Evolutionary conservation across 2,329 filamentous ascomycete genomes (phyloP), one percentile per base, ranked within the genome.

Genomic region (Lithohypha guttulata): DNA sequence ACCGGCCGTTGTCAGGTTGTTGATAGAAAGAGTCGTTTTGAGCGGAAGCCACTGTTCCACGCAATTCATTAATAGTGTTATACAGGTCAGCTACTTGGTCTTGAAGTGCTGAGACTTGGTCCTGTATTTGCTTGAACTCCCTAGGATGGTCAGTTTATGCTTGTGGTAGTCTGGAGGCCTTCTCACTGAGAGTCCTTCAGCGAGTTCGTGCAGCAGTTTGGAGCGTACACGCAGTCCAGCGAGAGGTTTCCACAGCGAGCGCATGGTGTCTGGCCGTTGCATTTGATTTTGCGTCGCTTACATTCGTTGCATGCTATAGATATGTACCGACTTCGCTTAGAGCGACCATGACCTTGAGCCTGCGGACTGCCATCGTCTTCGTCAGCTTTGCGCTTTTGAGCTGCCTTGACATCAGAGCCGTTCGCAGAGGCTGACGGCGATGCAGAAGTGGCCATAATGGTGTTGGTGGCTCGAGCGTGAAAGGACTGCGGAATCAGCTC

Each of bases 151-250:
- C 26, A 43, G 37, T 32, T 53, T 54, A 38, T 13, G 11, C 26
- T 18, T 21, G 9, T 30, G 13, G 4, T 14, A 25, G 4, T n/a
- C 9, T 8, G 15, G 14, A 22, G 23, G 22, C 4, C 14, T 14
- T 55, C 67, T 43, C 58, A 72, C 66, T 93, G 84, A 32, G 85
- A 86, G 53, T 95, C 87, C 59, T 89, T 91, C 70, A 94, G 86
- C 59, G 75, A 85, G 65, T 76, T 87, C 46, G 61, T 68, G 58
- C 75, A 79, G 63, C 76, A 79, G 53, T 79, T 80, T 4, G 75
- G 74, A 44, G 75, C 72, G 62, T 80, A 80, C 42, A 75, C 60
- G 54, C 66, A 80, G 54, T 78, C 74, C 43, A 79, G 64, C 42
- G 66, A 69, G 40, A 79, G 63, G 56, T 78, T 77, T 18, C 75